Evolutionary conservation across 1,139 yeast species (phyloP), one percentile per base, ranked within the genome.

Genomic region (Kluyveromyces sp.): DNA sequence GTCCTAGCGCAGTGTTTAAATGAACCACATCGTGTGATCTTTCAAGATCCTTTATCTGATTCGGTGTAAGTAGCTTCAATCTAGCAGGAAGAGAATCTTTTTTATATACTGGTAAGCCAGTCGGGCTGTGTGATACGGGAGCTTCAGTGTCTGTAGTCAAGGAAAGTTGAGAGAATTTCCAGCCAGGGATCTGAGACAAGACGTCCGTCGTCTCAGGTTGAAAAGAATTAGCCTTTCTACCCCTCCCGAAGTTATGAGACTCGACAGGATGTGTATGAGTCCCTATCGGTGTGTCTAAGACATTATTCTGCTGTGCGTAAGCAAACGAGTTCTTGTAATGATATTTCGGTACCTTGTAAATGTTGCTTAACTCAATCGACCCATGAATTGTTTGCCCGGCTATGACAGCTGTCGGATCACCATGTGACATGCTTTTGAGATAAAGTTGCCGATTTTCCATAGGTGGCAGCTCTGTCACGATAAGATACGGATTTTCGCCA

Each of bases 371-470:
- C 41, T 67, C 70, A 15, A 67, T 40, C 1, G 69, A 61, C 3
- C 70, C 70, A 16, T 53, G 55, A 3, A 67, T 66, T 34, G 61
- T 66, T 49, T 67, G 70, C 2, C 70, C 70, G 2, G 70, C 66
- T 8, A 67, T 51, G 1, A 63, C 56, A 11, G 58, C 45, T 8
- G 48, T 45, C 40, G 53, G 60, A 37, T 58, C 55, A n/a, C 65
- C 63, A 15, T 44, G 42, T 3, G 52, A 44, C 36, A 55, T 51
- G 16, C 50, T 48, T 32, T 42, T 44, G 2, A 49, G 45, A 38
- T 56, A 61, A 32, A 56, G 60, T 9, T 50, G 51, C 40, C 53
- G 49, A 11, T 55, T 40, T 19, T 61, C 61, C 16, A 37, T 26
- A 11, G 62, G 55, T 2, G 55, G 49, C 41, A 60, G 63, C 45